Evolutionary conservation across 1,284 basidiomycete species (phyloP).

Genomic region (Ustilago esculenta): DNA sequence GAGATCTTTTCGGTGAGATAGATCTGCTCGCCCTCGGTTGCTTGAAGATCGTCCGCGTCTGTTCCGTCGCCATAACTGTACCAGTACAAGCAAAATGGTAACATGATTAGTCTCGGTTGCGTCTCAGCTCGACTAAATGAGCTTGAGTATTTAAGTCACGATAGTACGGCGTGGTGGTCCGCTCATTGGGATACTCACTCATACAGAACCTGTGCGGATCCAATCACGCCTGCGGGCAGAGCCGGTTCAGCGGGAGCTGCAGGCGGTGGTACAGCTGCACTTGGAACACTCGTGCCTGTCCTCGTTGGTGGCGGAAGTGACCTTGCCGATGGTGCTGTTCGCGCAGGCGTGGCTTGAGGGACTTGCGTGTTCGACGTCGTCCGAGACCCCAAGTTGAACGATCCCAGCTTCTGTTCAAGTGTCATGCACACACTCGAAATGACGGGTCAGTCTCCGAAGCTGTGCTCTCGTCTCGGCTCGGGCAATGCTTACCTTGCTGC

Average conservation of each 20-base stretch:
- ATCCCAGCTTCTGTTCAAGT: conserved; percentile 11
- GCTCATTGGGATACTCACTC: too few species aligned
- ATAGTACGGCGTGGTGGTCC: too few species aligned
- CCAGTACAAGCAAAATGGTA: too few species aligned
- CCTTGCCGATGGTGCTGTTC: conserved; percentile 2
- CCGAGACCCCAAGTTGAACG: conserved; percentile 10
- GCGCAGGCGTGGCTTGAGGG: neutral
- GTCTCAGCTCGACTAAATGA: too few species aligned
- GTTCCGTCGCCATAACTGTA: conserved; percentile 39
- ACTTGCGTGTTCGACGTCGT: neutral
- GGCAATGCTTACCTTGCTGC: conserved; percentile 5
- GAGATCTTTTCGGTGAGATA: conserved; percentile 49
- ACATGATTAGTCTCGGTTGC: too few species aligned
- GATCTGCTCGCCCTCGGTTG: conserved; percentile 45
- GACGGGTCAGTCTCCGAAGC: too few species aligned
- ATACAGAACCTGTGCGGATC: conserved; percentile 25
- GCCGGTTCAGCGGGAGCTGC: neutral
- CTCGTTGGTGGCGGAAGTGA: conserved; percentile 22
- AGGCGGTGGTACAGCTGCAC: neutral
- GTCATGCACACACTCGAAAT: too few species aligned
- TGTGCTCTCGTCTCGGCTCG: too few species aligned
- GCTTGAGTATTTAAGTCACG: too few species aligned
- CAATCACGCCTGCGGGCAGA: conserved; percentile 17
- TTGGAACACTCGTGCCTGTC: conserved; percentile 9
- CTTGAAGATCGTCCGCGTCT: conserved; percentile 52